Evolutionary conservation across 495 filamentous ascomycete genomes (phyloP).

Genomic region (Aspergillus indologenus): DNA sequence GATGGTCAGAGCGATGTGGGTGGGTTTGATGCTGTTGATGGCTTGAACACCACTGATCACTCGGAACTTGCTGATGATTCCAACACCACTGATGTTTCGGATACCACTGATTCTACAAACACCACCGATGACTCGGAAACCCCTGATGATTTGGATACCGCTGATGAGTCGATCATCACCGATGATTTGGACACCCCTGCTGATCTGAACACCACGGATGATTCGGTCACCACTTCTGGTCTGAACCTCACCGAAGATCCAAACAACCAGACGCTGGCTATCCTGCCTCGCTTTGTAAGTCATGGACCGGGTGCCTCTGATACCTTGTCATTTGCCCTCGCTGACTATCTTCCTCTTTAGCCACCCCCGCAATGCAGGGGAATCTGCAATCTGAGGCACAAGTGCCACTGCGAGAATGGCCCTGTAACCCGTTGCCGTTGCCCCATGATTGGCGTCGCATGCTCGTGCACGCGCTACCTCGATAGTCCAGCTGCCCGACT

Average conservation of each 20-base stretch:
- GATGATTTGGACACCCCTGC: neutral
- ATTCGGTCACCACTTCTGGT: too few species aligned
- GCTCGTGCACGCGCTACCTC: neutral
- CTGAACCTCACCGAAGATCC: too few species aligned
- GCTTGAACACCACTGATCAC: neutral
- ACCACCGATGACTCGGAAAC: neutral
- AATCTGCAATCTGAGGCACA: neutral
- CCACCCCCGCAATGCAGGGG: neutral
- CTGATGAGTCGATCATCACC: neutral
- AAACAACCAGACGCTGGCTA: too few species aligned
- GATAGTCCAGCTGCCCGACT: too few species aligned
- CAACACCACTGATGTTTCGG: neutral
- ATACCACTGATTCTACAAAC: neutral
- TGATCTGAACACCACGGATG: too few species aligned
- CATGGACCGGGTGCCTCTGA: too few species aligned
- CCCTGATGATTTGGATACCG: neutral
- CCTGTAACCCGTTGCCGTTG: neutral
- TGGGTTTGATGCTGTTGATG: too few species aligned
- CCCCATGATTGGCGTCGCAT: neutral
- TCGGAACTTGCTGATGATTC: neutral
- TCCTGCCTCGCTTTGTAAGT: too few species aligned
- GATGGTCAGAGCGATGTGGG: neutral
- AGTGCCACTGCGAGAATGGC: neutral
- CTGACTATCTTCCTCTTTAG: neutral
- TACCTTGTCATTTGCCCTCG: too few species aligned